These are phyloP conservation scores for Spinellus fusiger DNA, from an alignment of 192 early-diverging fungal species.

Conservation along the genomic window DNA sequence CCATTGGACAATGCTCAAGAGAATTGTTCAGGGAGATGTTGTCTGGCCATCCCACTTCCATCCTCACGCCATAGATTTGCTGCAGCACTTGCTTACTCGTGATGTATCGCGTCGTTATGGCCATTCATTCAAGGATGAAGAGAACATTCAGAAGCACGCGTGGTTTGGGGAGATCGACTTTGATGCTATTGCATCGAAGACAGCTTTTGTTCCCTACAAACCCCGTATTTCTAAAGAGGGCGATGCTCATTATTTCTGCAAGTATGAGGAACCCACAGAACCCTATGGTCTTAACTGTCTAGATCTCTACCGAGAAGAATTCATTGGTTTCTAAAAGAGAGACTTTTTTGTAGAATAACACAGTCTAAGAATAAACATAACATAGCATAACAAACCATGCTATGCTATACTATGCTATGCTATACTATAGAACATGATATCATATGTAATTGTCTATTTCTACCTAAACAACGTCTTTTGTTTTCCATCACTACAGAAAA, in stretches of 20 bases:
- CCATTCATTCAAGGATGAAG: constrained; percentile 75
- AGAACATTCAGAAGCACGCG: constrained; percentile 89
- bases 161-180: constrained; percentile 97
- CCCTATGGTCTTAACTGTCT: constrained; percentile 60
- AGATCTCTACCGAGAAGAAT: constrained; percentile 22
- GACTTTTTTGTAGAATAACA: background rate
- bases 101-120: constrained; percentile 85
- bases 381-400: too few species aligned
- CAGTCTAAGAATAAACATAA: too few species aligned
- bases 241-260: constrained; percentile 93
- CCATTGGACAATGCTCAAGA: constrained; percentile 86
- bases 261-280: constrained; percentile 88
- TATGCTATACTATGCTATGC: too few species aligned
- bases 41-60: constrained; percentile 87
- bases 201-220: constrained; percentile 82
- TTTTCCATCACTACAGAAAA: background rate
- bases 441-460: background rate
- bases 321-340: constrained; percentile 7
- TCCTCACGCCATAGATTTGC: constrained; percentile 73
- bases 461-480: background rate
- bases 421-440: background rate
- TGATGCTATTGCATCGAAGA: constrained; percentile 62
- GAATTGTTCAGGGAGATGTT: constrained; percentile 79
- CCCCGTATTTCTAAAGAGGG: constrained; percentile 78
- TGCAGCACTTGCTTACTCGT: constrained; percentile 71